Evolutionary conservation across 2,329 filamentous ascomycete genomes (phyloP).

Genomic region (Fusarium tuaranense): DNA sequence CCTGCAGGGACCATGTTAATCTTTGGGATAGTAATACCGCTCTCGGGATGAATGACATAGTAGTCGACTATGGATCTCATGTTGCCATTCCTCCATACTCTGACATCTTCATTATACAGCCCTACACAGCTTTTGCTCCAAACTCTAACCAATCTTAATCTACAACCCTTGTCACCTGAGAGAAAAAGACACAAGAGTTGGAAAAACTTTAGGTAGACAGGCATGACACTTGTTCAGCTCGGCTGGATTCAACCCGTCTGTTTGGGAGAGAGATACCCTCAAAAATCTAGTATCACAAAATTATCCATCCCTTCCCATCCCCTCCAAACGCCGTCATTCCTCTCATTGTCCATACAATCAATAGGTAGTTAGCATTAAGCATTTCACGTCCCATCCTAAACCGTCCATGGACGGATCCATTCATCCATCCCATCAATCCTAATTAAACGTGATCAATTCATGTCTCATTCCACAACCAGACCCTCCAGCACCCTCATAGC

Average conservation of each 20-base stretch:
- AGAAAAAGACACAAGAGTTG: not conserved
- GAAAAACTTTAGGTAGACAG: not conserved
- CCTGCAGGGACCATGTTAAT: not conserved
- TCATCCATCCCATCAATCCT: not conserved
- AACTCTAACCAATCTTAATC: not conserved
- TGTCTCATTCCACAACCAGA: slow-evolving; percentile 65
- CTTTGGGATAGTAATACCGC: not conserved
- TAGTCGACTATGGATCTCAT: not conserved
- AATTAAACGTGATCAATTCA: slow-evolving; percentile 13
- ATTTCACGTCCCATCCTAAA: slow-evolving; percentile 14
- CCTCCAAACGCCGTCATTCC: slow-evolving; percentile 36
- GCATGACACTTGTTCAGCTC: not conserved
- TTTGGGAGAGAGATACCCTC: not conserved
- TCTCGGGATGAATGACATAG: not conserved
- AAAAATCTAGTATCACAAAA: slow-evolving; percentile 24
- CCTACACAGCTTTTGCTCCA: not conserved
- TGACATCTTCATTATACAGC: not conserved
- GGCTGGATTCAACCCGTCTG: not conserved
- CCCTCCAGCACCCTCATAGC: slow-evolving; percentile 84
- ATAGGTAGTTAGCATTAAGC: slow-evolving; percentile 24
- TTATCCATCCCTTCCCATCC: slow-evolving; percentile 23
- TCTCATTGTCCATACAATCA: slow-evolving; percentile 30
- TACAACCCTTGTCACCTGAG: slow-evolving; percentile 10
- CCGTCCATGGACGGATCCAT: not conserved
- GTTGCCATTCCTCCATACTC: not conserved